Evolutionary conservation across 176 grass and related monocot species (phyloP), one percentile per base, ranked within the genome.

Genomic region (Miscanthus lutarioriparius): DNA sequence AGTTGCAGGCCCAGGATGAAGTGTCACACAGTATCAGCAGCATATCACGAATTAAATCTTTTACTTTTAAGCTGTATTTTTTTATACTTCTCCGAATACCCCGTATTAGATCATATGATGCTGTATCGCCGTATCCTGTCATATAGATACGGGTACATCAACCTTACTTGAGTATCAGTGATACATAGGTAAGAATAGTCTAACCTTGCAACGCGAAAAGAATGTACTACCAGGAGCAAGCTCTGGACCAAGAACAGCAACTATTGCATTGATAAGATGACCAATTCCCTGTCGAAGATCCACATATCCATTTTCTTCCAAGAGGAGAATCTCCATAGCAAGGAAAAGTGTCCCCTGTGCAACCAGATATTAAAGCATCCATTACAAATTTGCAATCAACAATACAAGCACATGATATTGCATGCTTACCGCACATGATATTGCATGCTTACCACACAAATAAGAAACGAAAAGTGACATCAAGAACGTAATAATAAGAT

Each of bases 171-270:
- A 54, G 6, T 19, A 17, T 20, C 17, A 54, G 49, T 54, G 4
- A 53, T 19, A 54, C 49, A 54, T 19, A 6, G 37, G 41, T 39
- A 71, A 76, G 78, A 66, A 59, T 14, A 66, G 25, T 41, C 74
- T 81, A 89, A 98, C 95, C 95, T 98, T 95, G 91, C 93, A 98
- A 72, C 96, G 96, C 28, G 96, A 95, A 91, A 98, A 98, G 70
- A 98, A 98, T 77, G 70, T 93, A 87, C 96, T 95, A 77, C 89
- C 89, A 85, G 96, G 91, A 80, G 87, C 78, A 87, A 98, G 89
- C 86, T 98, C 96, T 54, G 96, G 96, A 82, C 96, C 96, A 90
- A 98, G 85, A 86, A 98, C 96, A 84, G 91, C 96, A 72, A 98
- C 93, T 83, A 98, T 92, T 87, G 91, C 93, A 89, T 98, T 98